A percentile compares a stretch with the other conserved stretches of the same genome.
These are phyloP conservation scores for Multifurca ochricompacta DNA, from an alignment of 768 basidiomycete genomes.

Conservation along the genomic window DNA sequence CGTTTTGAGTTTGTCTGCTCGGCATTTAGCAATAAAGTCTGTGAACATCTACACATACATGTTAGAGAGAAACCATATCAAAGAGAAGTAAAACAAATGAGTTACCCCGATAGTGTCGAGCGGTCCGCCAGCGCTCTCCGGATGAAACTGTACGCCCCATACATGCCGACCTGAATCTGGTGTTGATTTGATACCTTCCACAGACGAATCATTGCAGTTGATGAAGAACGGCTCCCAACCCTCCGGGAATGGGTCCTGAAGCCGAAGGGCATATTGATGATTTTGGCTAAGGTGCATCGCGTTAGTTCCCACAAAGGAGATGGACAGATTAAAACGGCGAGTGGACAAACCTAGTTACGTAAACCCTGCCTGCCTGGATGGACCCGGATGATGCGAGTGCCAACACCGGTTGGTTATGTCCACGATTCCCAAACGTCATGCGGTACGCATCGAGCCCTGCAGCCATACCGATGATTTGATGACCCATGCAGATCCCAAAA, in stretches of 20 bases:
- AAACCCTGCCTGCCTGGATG: conserved; percentile 92
- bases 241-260: conserved; percentile 90
- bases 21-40: conserved; percentile 82
- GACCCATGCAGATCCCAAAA: conserved; percentile 99
- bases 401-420: conserved; percentile 97
- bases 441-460: conserved; percentile 94
- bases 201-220: conserved; percentile 98
- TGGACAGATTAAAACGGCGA: not conserved
- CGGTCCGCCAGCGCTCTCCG: conserved; percentile 97
- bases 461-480: conserved; percentile 96
- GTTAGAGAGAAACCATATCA: not conserved
- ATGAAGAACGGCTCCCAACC: conserved; percentile 99
- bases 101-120: conserved; percentile 97
- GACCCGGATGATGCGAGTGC: conserved; percentile 90
- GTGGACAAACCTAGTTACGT: conserved; percentile 77
- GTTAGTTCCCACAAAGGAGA: no score
- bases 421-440: conserved; percentile 99
- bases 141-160: conserved; percentile 99
- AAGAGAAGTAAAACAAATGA: not conserved
- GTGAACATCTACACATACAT: conserved; percentile 69
- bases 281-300: conserved; percentile 74
- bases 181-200: conserved; percentile 97
- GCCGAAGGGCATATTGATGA: conserved; percentile 93
- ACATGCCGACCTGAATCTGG: conserved; percentile 79
- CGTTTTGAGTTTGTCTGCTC: conserved; percentile 40